A percentile compares a stretch with the other conserved stretches of the same genome.
These are phyloP conservation scores for Hortiboletus rubellus DNA, from an alignment of 1,284 basidiomycete genomes.

Conservation along the genomic window DNA sequence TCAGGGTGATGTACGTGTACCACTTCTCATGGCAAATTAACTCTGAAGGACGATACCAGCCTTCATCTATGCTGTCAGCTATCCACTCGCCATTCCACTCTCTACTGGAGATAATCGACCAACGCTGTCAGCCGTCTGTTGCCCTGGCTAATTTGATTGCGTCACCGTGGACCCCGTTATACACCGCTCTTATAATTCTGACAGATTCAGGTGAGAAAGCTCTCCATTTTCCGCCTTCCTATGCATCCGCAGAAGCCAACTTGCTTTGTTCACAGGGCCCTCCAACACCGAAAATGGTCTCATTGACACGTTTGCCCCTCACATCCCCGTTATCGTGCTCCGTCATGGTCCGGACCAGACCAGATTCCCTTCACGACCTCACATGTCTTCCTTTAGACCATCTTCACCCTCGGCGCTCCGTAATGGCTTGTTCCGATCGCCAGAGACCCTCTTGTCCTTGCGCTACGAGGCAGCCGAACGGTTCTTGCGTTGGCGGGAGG, in stretches of 20 bases:
- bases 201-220: constrained; percentile 44
- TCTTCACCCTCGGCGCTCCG: constrained; percentile 51
- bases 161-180: constrained; percentile 52
- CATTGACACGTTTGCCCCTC: constrained; percentile 49
- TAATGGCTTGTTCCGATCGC: constrained; percentile 57
- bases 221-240: neutral
- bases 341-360: constrained; percentile 38
- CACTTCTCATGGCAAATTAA: neutral
- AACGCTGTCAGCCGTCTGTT: constrained; percentile 47
- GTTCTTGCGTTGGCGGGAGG: constrained; percentile 70
- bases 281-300: constrained; percentile 45
- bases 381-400: constrained; percentile 56
- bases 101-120: constrained; percentile 51
- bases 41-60: constrained; percentile 18
- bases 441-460: constrained; percentile 54
- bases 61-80: constrained; percentile 39
- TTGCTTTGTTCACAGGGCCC: constrained; percentile 26
- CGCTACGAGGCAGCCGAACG: constrained; percentile 65
- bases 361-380: constrained; percentile 30
- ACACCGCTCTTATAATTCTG: constrained; percentile 60
- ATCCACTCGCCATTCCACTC: constrained; percentile 59
- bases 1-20: constrained; percentile 21
- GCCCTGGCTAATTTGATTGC: constrained; percentile 54
- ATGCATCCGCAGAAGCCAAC: neutral
- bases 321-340: constrained; percentile 59